phyloP scores from a whole-genome alignment of 140 eudicot species.

The Erigeron philadelphicus region DNA sequence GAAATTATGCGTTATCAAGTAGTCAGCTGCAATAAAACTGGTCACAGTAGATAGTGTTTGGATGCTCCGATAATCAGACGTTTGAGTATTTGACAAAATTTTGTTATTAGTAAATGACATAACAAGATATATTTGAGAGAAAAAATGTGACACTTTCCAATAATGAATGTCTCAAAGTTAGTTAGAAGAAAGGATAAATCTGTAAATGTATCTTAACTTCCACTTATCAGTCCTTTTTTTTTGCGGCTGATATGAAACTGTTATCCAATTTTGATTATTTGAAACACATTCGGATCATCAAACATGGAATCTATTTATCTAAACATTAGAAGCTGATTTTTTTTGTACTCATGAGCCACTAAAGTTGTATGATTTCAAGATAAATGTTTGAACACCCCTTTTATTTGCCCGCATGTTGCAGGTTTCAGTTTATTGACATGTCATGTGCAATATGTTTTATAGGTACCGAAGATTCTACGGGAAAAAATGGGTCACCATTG shows the following conservation, averaged over 20 bases:
- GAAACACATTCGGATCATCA: neutral
- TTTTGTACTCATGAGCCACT: no score
- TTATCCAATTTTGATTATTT: neutral
- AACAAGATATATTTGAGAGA: neutral
- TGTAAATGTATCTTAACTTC: neutral
- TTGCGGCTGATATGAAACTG: neutral
- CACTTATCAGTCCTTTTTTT: neutral
- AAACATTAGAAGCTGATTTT: neutral
- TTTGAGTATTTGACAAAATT: conserved; percentile 1
- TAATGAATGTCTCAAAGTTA: neutral
- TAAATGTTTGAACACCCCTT: neutral
- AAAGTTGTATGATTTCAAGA: neutral
- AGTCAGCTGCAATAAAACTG: neutral
- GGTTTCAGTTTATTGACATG: conserved; percentile 15
- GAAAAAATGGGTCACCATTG: conserved; percentile 50
- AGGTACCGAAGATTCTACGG: conserved; percentile 48
- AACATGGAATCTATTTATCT: neutral
- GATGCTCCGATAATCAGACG: neutral
- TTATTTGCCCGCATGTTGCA: conserved; percentile 5
- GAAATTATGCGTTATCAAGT: neutral
- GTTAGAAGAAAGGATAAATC: neutral
- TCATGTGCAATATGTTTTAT: conserved; percentile 27
- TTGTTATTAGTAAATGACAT: neutral
- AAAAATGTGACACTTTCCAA: neutral
- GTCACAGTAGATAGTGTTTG: neutral